phyloP scores from a whole-genome alignment of 441 rosid species.

The Gossypium gossypioides region DNA sequence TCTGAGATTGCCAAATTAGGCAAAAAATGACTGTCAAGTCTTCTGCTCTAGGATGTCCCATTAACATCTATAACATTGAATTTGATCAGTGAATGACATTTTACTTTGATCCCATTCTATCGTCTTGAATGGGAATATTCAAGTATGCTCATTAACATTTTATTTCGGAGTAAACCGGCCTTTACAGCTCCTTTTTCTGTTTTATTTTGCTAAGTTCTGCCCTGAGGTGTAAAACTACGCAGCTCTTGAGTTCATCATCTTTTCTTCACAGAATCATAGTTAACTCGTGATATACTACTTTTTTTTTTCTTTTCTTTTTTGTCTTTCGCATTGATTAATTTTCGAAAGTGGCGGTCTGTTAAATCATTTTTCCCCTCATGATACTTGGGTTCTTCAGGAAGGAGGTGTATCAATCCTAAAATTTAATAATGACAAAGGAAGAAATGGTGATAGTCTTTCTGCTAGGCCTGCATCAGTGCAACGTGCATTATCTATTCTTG shows the following conservation, averaged over 20 bases:
- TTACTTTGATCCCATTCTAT: neutral
- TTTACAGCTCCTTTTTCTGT: neutral
- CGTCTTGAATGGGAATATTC: neutral
- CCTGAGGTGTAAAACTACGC: neutral
- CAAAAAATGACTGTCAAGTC: neutral
- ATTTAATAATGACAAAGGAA: conserved; percentile 60
- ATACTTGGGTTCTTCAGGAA: conserved; percentile 40
- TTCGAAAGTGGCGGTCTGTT: neutral
- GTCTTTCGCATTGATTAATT: neutral
- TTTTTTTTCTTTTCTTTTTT: neutral
- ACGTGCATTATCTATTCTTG: conserved; percentile 81
- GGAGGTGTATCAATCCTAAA: conserved; percentile 75
- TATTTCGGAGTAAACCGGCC: neutral
- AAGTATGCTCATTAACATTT: neutral
- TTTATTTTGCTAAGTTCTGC: neutral
- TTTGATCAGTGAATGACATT: neutral
- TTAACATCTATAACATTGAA: neutral
- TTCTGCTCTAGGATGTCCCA: neutral
- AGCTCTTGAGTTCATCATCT: neutral
- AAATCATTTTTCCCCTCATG: neutral
- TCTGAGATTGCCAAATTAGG: neutral
- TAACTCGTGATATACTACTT: neutral
- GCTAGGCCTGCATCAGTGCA: conserved; percentile 76
- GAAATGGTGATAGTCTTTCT: conserved; percentile 32
- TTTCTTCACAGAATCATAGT: neutral